Evolutionary conservation across 805 yeast species (phyloP), one percentile per base, ranked within the genome.

Genomic region (Nakazawaea ishiwadae): DNA sequence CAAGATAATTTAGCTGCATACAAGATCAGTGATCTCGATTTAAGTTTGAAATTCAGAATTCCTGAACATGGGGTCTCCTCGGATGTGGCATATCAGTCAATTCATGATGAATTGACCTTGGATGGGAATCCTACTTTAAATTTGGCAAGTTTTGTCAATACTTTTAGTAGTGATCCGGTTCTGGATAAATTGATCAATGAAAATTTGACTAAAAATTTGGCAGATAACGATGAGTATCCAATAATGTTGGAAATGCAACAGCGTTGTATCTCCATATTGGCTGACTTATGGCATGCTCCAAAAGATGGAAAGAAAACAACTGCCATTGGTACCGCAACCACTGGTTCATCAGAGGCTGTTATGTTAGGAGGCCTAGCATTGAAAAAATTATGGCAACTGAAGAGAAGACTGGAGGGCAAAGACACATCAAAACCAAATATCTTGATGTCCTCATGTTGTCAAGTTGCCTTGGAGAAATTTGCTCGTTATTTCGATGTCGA

Each of bases 401-500:
- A 65, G 50, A 75, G 84, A 53, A 68, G 62, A 54, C 77, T 66
- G 1, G 69, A 67, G 23, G 90, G 90, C 4, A 75, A 77, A 48
- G 72, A 81, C 37, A 63, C 59, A 37, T 73, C 63, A 19, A 75
- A 75, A 42, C 97, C 96, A 43, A 89, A 89, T 61, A 86, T 89
- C 55, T 64, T 89, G 48, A 88, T 89, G 96, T 95, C 96, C 8
- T 70, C 91, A 26, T 86, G 91, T 61, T 93, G 91, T 41, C 97
- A 89, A 65, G 96, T 90, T 35, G 96, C 96, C 0, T 69, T 90
- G 53, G 96, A 89, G 65, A 89, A 89, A 66, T 90, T 90, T 64
- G 96, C 96, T 12, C 71, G 96, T 38, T 89, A 89, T 65, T 90
- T 89, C 62, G 96, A 89, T 53, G 96, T 89, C 35, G 96, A 89